Base-by-base conservation (phyloP, 1,139 yeast species). In the Arxiozyma heterogenica region DNA sequence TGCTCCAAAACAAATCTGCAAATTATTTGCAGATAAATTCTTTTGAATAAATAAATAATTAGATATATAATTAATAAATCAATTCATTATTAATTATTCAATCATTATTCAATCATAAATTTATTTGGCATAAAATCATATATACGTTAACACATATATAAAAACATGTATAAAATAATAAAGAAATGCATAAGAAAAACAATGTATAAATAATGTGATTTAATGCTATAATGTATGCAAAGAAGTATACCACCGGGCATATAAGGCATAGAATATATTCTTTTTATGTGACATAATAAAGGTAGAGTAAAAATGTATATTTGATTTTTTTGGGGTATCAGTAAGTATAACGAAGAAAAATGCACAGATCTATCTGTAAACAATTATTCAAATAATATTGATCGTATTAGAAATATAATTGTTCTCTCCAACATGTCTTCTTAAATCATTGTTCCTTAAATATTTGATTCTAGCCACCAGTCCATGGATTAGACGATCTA, bases 381-480 rank as follows among this genome's bases (percentile, higher is more conserved):
- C 30, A 9, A 5, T 20, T 8, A 27, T 27, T 42, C 34, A 53
- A 23, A 39, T 53, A 43, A 34, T 30, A 34, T 41, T 22, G 21
- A 38, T 12, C 9, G 47, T 30, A 23, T 43, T 52, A 22, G 53
- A 47, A 22, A 45, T 25, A 46, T 60, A 62, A 52, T 61, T 62
- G 50, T 66, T 66, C 49, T 65, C 67, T 30, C 69, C 70, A 25
- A 66, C 54, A 49, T 64, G 61, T 47, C 67, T 62, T 48, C 66
- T 60, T 23, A 66, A 57, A 38, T 66, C 67, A 23, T 56, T 56
- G 30, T 59, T 57, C 45, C 66, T 57, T 49, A 65, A 54, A 41
- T 57, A 61, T 20, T 58, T 53, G 1, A 61, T 44, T 51, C 58
- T 57, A 22, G 57, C 56, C 25, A 59, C 52, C 15, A 62, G 42